Evolutionary conservation across 2,329 filamentous ascomycete genomes (phyloP).

Genomic region (Zasmidium citrigriseum): DNA sequence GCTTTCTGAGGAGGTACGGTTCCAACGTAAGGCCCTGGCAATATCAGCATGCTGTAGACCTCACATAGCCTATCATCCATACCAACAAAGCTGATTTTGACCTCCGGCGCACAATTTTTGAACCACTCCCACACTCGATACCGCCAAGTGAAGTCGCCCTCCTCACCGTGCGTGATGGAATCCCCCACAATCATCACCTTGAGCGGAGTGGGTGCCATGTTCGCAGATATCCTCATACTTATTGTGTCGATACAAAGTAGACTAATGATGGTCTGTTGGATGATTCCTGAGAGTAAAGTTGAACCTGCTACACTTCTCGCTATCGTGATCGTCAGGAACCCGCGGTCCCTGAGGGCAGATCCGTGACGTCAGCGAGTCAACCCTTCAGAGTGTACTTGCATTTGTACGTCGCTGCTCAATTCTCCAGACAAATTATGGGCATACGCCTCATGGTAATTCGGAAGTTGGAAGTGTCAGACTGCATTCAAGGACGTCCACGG

Average conservation of each 20-base stretch:
- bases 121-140: slow-evolving; percentile 47
- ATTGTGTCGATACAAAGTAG: neutral
- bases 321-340: neutral
- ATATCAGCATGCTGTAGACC: neutral
- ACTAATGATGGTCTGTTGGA: neutral
- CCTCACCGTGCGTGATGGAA: slow-evolving; percentile 29
- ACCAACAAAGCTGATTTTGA: slow-evolving; percentile 37
- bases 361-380: neutral
- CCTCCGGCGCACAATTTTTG: slow-evolving; percentile 21
- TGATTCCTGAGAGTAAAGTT: neutral
- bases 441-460: no score
- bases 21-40: slow-evolving; percentile 1
- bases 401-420: no score
- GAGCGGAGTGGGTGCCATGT: slow-evolving; percentile 1
- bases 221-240: neutral
- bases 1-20: slow-evolving; percentile 39
- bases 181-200: slow-evolving; percentile 27
- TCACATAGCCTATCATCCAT: slow-evolving; percentile 21
- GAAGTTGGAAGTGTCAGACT: no score
- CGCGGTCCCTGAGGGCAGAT: neutral
- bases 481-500: no score
- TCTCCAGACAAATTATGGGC: no score
- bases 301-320: neutral
- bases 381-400: no score
- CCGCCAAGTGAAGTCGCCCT: slow-evolving; percentile 48